Evolutionary conservation across 768 basidiomycete genomes (phyloP), one percentile per base, ranked within the genome.

Genomic region (Boletus barrowsii): DNA sequence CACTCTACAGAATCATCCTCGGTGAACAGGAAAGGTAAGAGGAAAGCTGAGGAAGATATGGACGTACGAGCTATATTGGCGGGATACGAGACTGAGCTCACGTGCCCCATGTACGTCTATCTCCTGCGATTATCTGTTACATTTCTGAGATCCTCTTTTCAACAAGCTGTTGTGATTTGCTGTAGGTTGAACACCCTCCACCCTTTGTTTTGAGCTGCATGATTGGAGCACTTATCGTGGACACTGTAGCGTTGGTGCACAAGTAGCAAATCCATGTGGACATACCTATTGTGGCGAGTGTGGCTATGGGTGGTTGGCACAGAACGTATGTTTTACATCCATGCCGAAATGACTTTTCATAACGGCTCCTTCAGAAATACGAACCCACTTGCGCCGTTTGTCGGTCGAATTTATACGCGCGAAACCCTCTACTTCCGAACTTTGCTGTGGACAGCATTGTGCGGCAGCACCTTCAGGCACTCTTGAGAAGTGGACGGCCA

Each of bases 201-300:
- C 15, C 2, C 18, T 42, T 11, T 17, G 29, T 26, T 43, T 51
- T 10, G 22, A 8, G 14, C 17, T 37, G 54, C 30, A 11, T 24
- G 33, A 41, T 51, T 24, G 20, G 24, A 15, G 42, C 39, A 39
- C 50, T 54, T n/a, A 57, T 48, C 7, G 17, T 22, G 15, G 49
- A 33, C 41, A n/a, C 40, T 51, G 14, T 55, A 88, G 88, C 51
- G 84, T 80, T 33, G 79, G 77, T 32, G 75, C 86, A 4, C 83
- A 89, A 63, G 56, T 83, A 26, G 76, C 80, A 22, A 87, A 83
- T 62, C 86, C 88, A 3, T 90, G 88, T 60, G 88, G 88, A 13
- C 88, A 90, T 63, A 83, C 80, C 24, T 80, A 79, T 55, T 90
- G 88, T 54, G 88, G 84, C 9, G 76, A 80, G 40, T 90, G 88